phyloP scores from a whole-genome alignment of 2,329 filamentous ascomycete genomes.

The Aspergillus persii region DNA sequence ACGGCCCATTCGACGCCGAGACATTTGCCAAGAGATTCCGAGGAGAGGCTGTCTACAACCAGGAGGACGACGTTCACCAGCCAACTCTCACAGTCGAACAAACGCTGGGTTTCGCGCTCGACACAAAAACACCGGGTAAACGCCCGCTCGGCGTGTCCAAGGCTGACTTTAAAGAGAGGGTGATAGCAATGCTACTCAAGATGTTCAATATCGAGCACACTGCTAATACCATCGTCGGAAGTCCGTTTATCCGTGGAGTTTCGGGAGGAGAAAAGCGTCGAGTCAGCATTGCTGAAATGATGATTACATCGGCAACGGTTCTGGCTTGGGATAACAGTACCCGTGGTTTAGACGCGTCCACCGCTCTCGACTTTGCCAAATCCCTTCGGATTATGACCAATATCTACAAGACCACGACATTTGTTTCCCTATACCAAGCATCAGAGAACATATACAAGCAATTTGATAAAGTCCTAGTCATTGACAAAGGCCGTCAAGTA shows the following conservation, averaged over 20 bases:
- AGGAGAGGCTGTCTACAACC: constrained; percentile 81
- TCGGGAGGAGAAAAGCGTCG: constrained; percentile 77
- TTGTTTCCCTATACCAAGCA: constrained; percentile 82
- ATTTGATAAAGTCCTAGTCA: constrained; percentile 82
- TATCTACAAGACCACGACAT: constrained; percentile 78
- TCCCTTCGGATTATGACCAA: constrained; percentile 78
- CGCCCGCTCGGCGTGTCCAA: constrained; percentile 71
- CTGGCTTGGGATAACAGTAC: constrained; percentile 75
- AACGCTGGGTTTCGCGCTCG: constrained; percentile 79
- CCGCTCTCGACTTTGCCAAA: constrained; percentile 64
- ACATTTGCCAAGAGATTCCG: constrained; percentile 71
- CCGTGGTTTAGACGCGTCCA: constrained; percentile 66
- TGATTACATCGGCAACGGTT: constrained; percentile 70
- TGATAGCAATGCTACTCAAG: constrained; percentile 71
- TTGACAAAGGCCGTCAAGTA: constrained; percentile 71
- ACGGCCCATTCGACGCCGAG: constrained; percentile 69
- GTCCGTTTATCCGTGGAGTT: constrained; percentile 75
- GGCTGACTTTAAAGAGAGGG: constrained; percentile 70
- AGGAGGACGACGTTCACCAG: constrained; percentile 82
- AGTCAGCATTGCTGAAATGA: constrained; percentile 79
- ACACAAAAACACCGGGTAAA: constrained; percentile 81
- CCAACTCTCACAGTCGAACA: constrained; percentile 84
- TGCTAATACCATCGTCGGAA: constrained; percentile 77
- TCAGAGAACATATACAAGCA: constrained; percentile 76
- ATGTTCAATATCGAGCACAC: constrained; percentile 97